Conservation (phyloP, 345 rosid genomes). For the Carallia pectinifolia region DNA sequence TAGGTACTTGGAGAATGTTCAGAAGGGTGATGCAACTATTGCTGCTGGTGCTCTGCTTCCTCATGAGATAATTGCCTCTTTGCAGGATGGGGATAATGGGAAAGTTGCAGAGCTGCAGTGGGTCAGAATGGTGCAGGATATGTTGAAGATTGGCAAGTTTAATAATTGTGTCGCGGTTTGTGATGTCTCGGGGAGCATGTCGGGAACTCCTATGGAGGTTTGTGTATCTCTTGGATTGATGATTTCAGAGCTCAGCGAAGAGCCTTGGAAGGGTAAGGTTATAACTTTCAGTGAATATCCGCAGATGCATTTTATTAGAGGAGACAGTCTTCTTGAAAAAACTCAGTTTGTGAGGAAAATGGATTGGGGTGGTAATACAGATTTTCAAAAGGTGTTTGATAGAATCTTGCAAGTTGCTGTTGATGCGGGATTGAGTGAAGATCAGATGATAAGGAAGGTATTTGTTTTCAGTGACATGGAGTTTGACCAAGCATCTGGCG, state of each 20-base stretch:
- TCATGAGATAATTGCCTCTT: slow-evolving; percentile 46
- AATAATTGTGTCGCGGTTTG: slow-evolving; percentile 50
- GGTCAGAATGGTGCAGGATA: slow-evolving; percentile 58
- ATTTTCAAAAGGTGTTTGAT: slow-evolving; percentile 56
- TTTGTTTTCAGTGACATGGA: slow-evolving; percentile 76
- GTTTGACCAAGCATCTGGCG: slow-evolving; percentile 39
- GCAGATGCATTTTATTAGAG: slow-evolving; percentile 31
- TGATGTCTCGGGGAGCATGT: slow-evolving; percentile 59
- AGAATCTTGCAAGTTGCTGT: slow-evolving; percentile 45
- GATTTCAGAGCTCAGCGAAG: slow-evolving; percentile 46
- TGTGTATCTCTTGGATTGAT: slow-evolving; percentile 55
- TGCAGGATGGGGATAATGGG: slow-evolving; percentile 40
- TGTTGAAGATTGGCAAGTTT: slow-evolving; percentile 39
- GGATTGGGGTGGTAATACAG: slow-evolving; percentile 30
- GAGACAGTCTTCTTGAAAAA: slow-evolving; percentile 31
- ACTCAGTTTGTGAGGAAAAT: slow-evolving; percentile 35
- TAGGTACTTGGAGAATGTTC: slow-evolving; percentile 39
- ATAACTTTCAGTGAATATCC: slow-evolving; percentile 51
- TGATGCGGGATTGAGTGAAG: slow-evolving; percentile 36
- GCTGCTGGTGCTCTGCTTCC: slow-evolving; percentile 64
- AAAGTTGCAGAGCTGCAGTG: slow-evolving; percentile 58
- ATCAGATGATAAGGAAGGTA: slow-evolving; percentile 53
- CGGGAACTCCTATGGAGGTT: slow-evolving; percentile 50
- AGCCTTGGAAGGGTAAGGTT: slow-evolving; percentile 64
- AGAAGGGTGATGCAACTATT: slow-evolving; percentile 42